Evolutionary conservation across 2,329 filamentous ascomycete species (phyloP), one percentile per base, ranked within the genome.

Genomic region (Diaporthe batatas): DNA sequence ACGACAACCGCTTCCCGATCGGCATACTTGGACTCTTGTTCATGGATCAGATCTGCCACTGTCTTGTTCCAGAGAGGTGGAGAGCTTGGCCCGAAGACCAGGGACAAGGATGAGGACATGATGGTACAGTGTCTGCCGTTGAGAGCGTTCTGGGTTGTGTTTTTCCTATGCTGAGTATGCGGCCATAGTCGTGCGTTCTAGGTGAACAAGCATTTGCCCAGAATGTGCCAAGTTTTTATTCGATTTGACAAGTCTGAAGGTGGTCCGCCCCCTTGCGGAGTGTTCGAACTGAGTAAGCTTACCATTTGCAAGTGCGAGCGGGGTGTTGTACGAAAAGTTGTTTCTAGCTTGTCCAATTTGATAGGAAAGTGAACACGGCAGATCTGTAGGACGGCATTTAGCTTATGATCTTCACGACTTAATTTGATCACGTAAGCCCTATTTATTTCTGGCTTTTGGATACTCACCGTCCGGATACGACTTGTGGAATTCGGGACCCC

Each of bases 391-490:
- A 39, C 34, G 55, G 55, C 34, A 58, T 25, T 39, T 58, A 36
- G 25, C 55, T 39, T 25, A 42, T 42, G 55, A 42, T 58, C 55
- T 58, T 39, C 21, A 25, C 34, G 18, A 42, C 34, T n/a, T 25
- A 36, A 58, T 58, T 39, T 58, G 55, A 58, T 58, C 55, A 58
- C 55, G n/a, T 58, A 58, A 58, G 55, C 55, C 55, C 55, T 58
- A 39, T 14, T 57, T 58, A 39, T 23, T 57, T 21, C 36, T 21
- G 21, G 8, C 36, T 39, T 21, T 36, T 36, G 10, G 10, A 23
- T 16, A 23, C 14, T 23, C 21, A 16, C 32, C 21, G 11, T 58
- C 21, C 21, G 11, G 23, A 23, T n/a, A 57, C 12, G 54, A 57
- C 36, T n/a, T 32, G 21, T 57, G 54, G 8, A 23, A 39, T 2